Evolutionary conservation across 331 rosid species (phyloP), one percentile per base, ranked within the genome.

Genomic region (Dryas integrifolia): DNA sequence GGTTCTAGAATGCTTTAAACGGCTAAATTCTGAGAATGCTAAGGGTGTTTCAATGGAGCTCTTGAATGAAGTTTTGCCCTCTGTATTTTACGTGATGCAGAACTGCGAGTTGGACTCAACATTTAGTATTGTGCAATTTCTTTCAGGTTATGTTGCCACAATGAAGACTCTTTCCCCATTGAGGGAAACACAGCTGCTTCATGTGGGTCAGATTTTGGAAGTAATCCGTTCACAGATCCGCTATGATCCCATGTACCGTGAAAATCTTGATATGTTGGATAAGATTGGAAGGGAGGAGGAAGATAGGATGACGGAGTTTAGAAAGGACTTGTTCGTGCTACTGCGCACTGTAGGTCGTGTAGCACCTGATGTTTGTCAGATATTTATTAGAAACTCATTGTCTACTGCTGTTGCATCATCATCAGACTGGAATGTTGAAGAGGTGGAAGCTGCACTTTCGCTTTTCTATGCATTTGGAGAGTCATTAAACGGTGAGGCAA

Each of bases 231-330:
- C 74, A 11, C 88, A 92, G 73, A 84, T 95, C 67, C 85, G 85
- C 71, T 89, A 92, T 57, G 92, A 95, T 75, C 88, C 92, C 6
- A 69, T 13, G 44, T 88, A 89, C 81, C 89, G 96, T 39, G 65
- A 73, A 66, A 88, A 84, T 84, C 96, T 91, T 43, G 90, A 89
- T 70, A 70, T 80, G 41, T 75, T 88, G 82, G 96, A 95, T 75
- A 95, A 88, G 89, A 80, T 89, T 80, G 98, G 98, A 72, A 84
- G 68, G 76, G 98, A 94, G 79, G 97, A 94, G 82, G 97, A 94
- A 79, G 96, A 84, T 73, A 89, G 96, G 79, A 89, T 91, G 97
- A 81, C 57, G 62, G 97, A 91, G 80, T 88, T 87, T 67, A 85
- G 98, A 79, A 94, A 89, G 82, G 98, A 94, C 79, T 86, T 91